Base-by-base conservation (phyloP, 2,329 filamentous ascomycete genomes). In the Claviceps sp. region DNA sequence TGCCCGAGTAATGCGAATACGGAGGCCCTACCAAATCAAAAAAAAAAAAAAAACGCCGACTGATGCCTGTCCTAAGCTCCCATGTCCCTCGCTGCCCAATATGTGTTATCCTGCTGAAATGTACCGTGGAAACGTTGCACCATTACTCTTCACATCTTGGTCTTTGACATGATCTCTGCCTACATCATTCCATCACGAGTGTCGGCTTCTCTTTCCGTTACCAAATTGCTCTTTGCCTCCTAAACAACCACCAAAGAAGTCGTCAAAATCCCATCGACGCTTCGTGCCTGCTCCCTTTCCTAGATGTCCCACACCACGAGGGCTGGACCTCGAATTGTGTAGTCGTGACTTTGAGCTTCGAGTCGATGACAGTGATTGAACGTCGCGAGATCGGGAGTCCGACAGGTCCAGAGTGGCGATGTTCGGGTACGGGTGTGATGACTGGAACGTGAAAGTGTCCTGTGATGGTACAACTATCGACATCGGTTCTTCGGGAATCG, bases 191-290 rank as follows among this genome's bases (percentile, higher is more conserved):
- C 30, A 26, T 66, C 58, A 70, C 52, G 64, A 56, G 56, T 80
- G 76, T 50, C 77, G 70, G 50, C 67, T 72, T 53, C 78, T 68
- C 63, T 81, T 81, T 43, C 66, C 65, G 34, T 68, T 69, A 14
- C 73, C 71, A 56, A 76, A 76, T 38, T 73, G 64, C 55, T 87
- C 84, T 61, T 84, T 84, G 44, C 78, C 78, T 54, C 76, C 76
- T 49, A 85, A 65, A 56, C 79, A 81, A 50, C 80, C 79, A 7
- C 88, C 85, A 62, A 89, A 89, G 51, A 89, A 82, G 61, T 90
- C 86, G 24, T 81, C 79, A 60, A 87, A 77, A 59, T 86, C 84
- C 58, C 87, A 76, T 60, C 85, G 79, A 43, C 86, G 77, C 66
- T 91, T 91, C 58, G 81, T 76, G 1, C 86, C 86, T 8, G 84